Evolutionary conservation across 2,329 filamentous ascomycete species (phyloP).

Genomic region (Elsinoe fawcettii): DNA sequence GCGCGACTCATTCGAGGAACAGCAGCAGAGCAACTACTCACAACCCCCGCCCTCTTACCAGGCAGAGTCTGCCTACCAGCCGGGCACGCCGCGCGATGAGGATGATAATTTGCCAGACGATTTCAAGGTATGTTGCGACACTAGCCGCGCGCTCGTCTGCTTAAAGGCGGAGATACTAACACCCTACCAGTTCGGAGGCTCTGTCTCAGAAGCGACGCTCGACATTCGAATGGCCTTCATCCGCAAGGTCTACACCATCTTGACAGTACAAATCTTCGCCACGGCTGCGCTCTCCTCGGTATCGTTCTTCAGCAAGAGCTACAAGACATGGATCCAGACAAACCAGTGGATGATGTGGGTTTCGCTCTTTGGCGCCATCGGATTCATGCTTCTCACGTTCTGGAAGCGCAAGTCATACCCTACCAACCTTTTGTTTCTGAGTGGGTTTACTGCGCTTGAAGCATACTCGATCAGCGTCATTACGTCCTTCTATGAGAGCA

Average conservation of each 20-base stretch:
- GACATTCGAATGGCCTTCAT: conserved; percentile 60
- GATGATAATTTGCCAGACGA: conserved; percentile 92
- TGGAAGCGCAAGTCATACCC: conserved; percentile 91
- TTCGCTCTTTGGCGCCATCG: conserved; percentile 76
- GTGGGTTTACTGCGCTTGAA: conserved; percentile 82
- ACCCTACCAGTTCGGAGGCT: conserved; percentile 67
- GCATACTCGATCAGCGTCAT: conserved; percentile 90
- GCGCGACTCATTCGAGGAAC: conserved; percentile 76
- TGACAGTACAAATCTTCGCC: conserved; percentile 86
- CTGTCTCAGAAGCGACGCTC: conserved; percentile 84
- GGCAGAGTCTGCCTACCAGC: conserved; percentile 49
- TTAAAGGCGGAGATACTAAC: conserved; percentile 8
- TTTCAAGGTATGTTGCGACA: conserved; percentile 63
- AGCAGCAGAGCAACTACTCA: conserved; percentile 44
- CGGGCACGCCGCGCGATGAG: conserved; percentile 59
- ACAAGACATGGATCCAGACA: conserved; percentile 79
- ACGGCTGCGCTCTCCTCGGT: conserved; percentile 74
- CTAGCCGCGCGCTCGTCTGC: too few species aligned
- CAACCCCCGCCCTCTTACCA: conserved; percentile 80
- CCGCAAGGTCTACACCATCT: conserved; percentile 73
- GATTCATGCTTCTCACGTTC: conserved; percentile 78
- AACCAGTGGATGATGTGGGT: conserved; percentile 79
- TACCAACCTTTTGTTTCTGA: conserved; percentile 86
- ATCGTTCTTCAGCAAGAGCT: conserved; percentile 73
- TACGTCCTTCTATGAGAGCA: conserved; percentile 78